Evolutionary conservation across 306 rosid species (phyloP), one percentile per base, ranked within the genome.

Genomic region (Cucumis sativus): DNA sequence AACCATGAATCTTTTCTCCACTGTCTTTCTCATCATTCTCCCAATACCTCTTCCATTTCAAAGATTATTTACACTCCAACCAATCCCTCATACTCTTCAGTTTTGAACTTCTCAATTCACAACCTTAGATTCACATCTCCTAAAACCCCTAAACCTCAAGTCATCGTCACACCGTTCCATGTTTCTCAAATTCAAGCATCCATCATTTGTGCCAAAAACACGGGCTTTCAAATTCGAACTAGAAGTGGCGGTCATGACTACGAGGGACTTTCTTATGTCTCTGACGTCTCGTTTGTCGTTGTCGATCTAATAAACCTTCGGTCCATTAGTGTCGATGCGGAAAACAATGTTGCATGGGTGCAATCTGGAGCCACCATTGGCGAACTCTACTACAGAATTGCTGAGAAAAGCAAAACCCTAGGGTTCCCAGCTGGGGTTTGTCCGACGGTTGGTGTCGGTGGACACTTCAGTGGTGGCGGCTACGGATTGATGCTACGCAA

Each of bases 231-330:
- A 75, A 37, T 80, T 0, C 39, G 83, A 74, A 61, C 70, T 7
- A 37, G 83, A 28, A 80, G 82, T 6, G 83, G 83, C 1, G 83
- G 83, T 16, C 83, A 80, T 6, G 83, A 80, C 43, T 80, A 52
- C 2, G 83, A 74, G 51, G 83, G 83, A 10, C 83, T 80, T 37
- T 80, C 83, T 12, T 80, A 63, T 10, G 83, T 80, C 63, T 80
- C 83, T 1, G 20, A 55, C 4, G 59, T 74, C 9, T 13, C 83
- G 0, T 80, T 80, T 11, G 39, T 80, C 5, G 15, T 80, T 1
- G 30, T 80, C 0, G 83, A 80, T 72, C 6, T 80, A 1, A 74
- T 80, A 4, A 80, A 80, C 14, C 68, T 80, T 4, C 66, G 68
- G 4, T 37, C 74, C 0, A 54, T 80, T 5, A 35, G 4, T n/a